Evolutionary conservation across 768 basidiomycete genomes (phyloP).

Genomic region (Mycena galopus): DNA sequence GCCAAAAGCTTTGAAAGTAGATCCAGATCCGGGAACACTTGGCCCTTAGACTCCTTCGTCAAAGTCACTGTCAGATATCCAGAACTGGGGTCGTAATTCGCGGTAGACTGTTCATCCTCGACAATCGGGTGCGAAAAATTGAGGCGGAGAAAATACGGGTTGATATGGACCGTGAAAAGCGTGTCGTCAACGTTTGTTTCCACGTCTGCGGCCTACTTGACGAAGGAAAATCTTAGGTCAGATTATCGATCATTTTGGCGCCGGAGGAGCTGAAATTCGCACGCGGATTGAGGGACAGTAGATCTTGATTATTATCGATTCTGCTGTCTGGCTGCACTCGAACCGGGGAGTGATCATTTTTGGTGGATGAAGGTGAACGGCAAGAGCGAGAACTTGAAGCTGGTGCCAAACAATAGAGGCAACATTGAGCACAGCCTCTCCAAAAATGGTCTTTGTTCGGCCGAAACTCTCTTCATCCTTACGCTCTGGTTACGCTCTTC

Average conservation of each 20-base stretch:
- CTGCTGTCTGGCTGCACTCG: slow-evolving; percentile 72
- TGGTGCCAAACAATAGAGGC: background rate
- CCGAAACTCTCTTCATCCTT: background rate
- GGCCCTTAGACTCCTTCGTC: slow-evolving; percentile 75
- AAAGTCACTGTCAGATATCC: slow-evolving; percentile 83
- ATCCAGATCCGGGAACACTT: slow-evolving; percentile 83
- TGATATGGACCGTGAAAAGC: slow-evolving; percentile 80
- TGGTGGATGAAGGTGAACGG: background rate
- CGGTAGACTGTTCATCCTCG: slow-evolving; percentile 79
- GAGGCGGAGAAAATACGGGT: slow-evolving; percentile 87
- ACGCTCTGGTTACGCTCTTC: too few species aligned
- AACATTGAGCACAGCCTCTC: background rate
- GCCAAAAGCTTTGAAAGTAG: slow-evolving; percentile 83
- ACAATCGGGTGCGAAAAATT: slow-evolving; percentile 76
- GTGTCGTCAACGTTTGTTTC: slow-evolving; percentile 83
- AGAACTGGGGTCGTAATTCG: slow-evolving; percentile 80
- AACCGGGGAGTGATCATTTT: slow-evolving; percentile 85
- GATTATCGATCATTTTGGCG: slow-evolving; percentile 21
- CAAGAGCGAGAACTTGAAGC: background rate
- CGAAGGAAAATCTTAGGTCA: slow-evolving; percentile 29
- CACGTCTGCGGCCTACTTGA: slow-evolving; percentile 81
- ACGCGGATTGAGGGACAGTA: slow-evolving; percentile 83
- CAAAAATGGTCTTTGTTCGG: background rate
- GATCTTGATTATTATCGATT: slow-evolving; percentile 67
- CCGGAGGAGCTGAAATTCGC: slow-evolving; percentile 43